These are phyloP conservation scores for Terana coerulea DNA, from an alignment of 768 basidiomycete genomes.

Conservation along the genomic window DNA sequence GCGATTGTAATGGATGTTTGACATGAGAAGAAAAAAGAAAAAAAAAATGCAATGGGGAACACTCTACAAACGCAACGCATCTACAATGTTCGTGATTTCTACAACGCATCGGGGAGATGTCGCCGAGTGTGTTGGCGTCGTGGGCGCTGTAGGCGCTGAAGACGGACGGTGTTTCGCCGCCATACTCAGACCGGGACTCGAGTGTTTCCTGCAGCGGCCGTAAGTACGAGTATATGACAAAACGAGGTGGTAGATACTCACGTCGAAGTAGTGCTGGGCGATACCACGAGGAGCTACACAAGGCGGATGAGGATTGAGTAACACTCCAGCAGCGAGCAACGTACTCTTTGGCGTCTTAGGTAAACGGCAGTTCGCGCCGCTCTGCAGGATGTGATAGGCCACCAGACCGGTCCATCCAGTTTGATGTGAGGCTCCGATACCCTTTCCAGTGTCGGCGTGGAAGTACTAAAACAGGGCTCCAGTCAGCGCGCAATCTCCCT, in stretches of 20 bases:
- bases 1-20: too few relatives aligned
- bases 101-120: conserved; percentile 65
- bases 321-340: conserved; percentile 25
- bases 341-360: conserved; percentile 92
- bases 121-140: conserved; percentile 57
- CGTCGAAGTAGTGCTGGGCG: conserved; percentile 93
- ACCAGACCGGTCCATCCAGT: conserved; percentile 97
- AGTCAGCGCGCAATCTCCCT: conserved; percentile 1
- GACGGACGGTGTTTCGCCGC: conserved; percentile 64
- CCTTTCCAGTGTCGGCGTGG: conserved; percentile 89
- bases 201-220: conserved; percentile 62
- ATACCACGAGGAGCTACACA: conserved; percentile 76
- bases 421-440: conserved; percentile 96
- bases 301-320: conserved; percentile 3
- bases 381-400: conserved; percentile 88
- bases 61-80: too few relatives aligned
- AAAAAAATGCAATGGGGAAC: too few relatives aligned
- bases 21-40: too few relatives aligned
- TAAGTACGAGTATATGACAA: conserved; percentile 5
- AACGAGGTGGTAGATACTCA: conserved; percentile 33
- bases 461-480: conserved; percentile 64
- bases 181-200: conserved; percentile 67
- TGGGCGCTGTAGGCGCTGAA: conserved; percentile 56
- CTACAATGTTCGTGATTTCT: neutral
- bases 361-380: conserved; percentile 81